phyloP scores from a whole-genome alignment of 75 land plant genomes.

The Pinus taeda region DNA sequence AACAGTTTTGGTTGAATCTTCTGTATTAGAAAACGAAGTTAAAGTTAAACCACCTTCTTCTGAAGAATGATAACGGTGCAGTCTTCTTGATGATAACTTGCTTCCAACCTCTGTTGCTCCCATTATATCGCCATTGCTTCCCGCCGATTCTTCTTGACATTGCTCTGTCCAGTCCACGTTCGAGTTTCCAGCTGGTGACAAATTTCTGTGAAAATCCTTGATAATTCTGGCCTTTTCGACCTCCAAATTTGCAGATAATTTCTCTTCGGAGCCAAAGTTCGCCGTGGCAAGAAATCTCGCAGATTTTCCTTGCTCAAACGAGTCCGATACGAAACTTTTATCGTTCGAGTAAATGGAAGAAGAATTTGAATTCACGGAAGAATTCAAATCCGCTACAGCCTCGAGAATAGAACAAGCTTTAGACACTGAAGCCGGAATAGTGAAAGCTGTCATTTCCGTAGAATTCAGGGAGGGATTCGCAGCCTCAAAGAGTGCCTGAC shows the following conservation, averaged over 20 bases:
- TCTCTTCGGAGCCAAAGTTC: not conserved
- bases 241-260: not conserved
- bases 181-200: not conserved
- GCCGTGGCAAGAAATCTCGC: not conserved
- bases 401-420: constrained; percentile 74
- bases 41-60: not conserved
- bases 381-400: constrained; percentile 67
- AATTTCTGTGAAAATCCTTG: constrained; percentile 3
- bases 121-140: not conserved
- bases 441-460: constrained; percentile 9
- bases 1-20: not conserved
- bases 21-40: not conserved
- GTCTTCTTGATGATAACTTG: not conserved
- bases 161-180: constrained; percentile 11
- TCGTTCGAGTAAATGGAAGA: constrained; percentile 25
- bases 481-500: constrained; percentile 8
- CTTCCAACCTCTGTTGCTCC: not conserved
- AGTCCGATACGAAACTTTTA: constrained; percentile 1
- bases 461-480: not conserved
- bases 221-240: not conserved
- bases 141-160: constrained; percentile 9
- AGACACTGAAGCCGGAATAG: constrained; percentile 55
- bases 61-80: not conserved
- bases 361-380: constrained; percentile 30
- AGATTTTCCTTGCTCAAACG: not conserved